Base-by-base conservation (phyloP, 2,329 filamentous ascomycete genomes). In the Nigrograna mackinnonii region DNA sequence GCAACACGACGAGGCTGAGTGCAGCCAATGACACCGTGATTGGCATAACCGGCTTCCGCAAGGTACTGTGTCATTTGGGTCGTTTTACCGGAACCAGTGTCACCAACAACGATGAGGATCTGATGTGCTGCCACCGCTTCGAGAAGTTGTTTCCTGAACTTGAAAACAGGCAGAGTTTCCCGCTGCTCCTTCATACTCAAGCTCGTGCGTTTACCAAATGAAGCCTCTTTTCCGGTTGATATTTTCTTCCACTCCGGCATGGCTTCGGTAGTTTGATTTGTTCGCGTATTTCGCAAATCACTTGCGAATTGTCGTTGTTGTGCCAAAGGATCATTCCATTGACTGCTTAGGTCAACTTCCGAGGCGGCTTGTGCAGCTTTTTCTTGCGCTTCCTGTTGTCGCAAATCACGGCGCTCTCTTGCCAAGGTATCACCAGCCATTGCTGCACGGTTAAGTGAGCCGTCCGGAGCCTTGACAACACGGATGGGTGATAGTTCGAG, bases 281-380 rank as follows among this genome's bases (percentile, higher is more conserved):
- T 73, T 49, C 84, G 83, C 1, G 85, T 55, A 49, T 82, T 86
- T 41, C 89, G 82, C 37, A 97, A 67, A 53, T 97, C 94, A 52
- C 86, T 86, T 2, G 94, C 94, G 69, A 99, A 99, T 52, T 94
- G 86, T 41, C 87, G 81, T 64, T 91, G 83, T 51, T 94, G 87
- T 12, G 90, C 86, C 91, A 99, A 96, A 0, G 94, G 94, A 66
- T 99, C 94, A 44, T 96, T 87, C 95, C 95, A 99, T 67, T 96
- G 91, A 11, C 89, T 84, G 39, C 86, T 84, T 3, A 99, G 75
- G 58, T 97, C 91, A 22, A 94, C 87, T 58, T 91, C 87, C 0
- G 84, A 75, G 2, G 84, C 79, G 50, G 89, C 84, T 47, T 94
- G 84, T 17, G 90, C 86, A 30, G 82, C 73, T 71, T 87, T 74